Evolutionary conservation across 148 eudicot species (phyloP).

Genomic region (Linanthus parryae): DNA sequence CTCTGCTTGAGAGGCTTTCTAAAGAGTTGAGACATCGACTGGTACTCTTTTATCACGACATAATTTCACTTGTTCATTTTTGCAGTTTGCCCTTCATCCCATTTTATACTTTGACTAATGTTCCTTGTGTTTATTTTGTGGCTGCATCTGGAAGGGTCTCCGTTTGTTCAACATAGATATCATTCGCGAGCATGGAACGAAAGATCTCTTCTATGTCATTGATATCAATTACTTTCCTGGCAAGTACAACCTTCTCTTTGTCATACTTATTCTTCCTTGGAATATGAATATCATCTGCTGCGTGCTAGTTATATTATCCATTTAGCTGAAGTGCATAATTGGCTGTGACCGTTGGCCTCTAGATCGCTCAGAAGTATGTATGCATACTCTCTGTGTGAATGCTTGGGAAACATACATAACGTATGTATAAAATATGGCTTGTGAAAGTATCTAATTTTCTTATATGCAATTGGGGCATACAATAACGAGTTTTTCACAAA

Average conservation of each 20-base stretch:
- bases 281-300: too few relatives aligned
- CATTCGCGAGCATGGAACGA: constrained; percentile 77
- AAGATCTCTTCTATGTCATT: constrained; percentile 65
- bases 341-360: too few relatives aligned
- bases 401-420: too few relatives aligned
- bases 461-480: too few relatives aligned
- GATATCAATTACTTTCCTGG: constrained; percentile 98
- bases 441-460: too few relatives aligned
- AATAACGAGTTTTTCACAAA: too few relatives aligned
- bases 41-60: constrained; percentile 28
- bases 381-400: too few relatives aligned
- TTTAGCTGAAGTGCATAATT: too few relatives aligned
- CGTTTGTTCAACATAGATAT: constrained; percentile 83
- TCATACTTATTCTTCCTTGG: background rate
- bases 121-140: background rate
- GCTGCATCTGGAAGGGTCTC: constrained; percentile 51
- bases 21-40: constrained; percentile 65
- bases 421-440: too few relatives aligned
- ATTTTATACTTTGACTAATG: background rate
- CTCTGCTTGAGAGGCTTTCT: constrained; percentile 72
- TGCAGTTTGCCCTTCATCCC: background rate
- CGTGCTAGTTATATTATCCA: too few relatives aligned
- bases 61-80: background rate
- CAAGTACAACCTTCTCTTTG: constrained; percentile 18
- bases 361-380: too few relatives aligned